A percentile compares a stretch with the other conserved stretches of the same genome.
Evolutionary conservation across 2,329 filamentous ascomycete species (phyloP).

Genomic region (Blumeria graminis): DNA sequence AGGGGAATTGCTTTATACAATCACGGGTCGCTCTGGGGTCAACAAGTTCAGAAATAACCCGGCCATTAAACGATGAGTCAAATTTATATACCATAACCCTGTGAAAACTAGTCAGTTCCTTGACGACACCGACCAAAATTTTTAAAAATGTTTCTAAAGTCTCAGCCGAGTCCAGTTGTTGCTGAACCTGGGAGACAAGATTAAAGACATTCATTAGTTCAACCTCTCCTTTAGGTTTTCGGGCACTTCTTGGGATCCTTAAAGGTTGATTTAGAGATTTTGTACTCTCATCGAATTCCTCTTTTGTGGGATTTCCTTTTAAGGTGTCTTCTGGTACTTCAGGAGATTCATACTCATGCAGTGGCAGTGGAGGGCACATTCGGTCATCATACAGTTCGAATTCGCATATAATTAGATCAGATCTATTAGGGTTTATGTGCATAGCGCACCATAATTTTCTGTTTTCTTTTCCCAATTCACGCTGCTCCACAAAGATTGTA

Average conservation of each 20-base stretch:
- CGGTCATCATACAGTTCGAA: constrained; percentile 67
- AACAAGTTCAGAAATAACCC: constrained; percentile 69
- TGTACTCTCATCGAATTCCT: constrained; percentile 55
- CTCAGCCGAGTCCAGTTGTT: constrained; percentile 52
- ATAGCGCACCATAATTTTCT: constrained; percentile 72
- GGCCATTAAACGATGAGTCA: constrained; percentile 57
- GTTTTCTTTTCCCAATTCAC: constrained; percentile 17
- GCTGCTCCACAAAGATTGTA: constrained; percentile 43
- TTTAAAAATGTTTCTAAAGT: constrained; percentile 54
- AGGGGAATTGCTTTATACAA: constrained; percentile 27
- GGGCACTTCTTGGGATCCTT: constrained; percentile 49
- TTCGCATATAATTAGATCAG: constrained; percentile 59
- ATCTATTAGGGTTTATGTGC: constrained; percentile 45
- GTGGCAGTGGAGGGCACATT: constrained; percentile 39
- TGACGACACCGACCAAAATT: constrained; percentile 61
- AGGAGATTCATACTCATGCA: constrained; percentile 29
- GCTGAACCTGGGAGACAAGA: constrained; percentile 77
- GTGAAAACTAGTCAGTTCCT: constrained; percentile 76
- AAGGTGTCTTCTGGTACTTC: constrained; percentile 51
- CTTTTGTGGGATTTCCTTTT: constrained; percentile 42
- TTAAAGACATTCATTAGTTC: constrained; percentile 78
- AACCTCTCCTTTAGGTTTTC: constrained; percentile 53
- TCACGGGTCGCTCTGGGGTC: constrained; percentile 60
- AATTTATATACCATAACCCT: constrained; percentile 89
- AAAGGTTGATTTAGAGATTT: constrained; percentile 52